phyloP scores from a whole-genome alignment of 805 yeast species.

The Jamesozyma jinghongensis region DNA sequence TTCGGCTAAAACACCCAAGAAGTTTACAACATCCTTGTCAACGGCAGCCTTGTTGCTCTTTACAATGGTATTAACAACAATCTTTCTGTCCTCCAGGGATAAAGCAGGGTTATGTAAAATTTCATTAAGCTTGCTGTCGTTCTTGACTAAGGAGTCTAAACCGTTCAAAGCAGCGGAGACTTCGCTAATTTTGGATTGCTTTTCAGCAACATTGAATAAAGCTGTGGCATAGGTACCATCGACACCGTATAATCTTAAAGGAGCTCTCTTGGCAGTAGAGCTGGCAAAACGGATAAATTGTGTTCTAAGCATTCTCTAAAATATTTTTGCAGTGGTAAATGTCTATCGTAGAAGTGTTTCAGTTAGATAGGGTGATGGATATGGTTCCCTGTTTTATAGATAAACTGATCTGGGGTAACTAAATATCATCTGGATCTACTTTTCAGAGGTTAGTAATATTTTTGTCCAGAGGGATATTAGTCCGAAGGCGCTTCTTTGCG shows the following conservation, averaged over 20 bases:
- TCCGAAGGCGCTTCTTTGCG: too few species aligned
- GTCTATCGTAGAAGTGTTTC: too few species aligned
- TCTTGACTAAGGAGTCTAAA: constrained; percentile 41
- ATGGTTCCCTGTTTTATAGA: too few species aligned
- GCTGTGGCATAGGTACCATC: constrained; percentile 98
- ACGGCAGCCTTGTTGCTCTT: constrained; percentile 35
- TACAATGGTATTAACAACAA: constrained; percentile 54
- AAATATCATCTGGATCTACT: too few species aligned
- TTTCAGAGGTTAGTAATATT: too few species aligned
- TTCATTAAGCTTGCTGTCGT: constrained; percentile 54
- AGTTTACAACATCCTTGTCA: constrained; percentile 59
- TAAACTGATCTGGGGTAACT: too few species aligned
- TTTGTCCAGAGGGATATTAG: too few species aligned
- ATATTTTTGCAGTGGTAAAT: too few species aligned
- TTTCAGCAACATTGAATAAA: constrained; percentile 70
- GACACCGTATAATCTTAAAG: constrained; percentile 87
- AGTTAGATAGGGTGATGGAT: too few species aligned
- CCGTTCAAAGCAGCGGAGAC: constrained; percentile 57
- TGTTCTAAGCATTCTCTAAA: constrained; percentile 3
- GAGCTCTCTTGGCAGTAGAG: constrained; percentile 51
- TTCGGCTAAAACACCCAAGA: constrained; percentile 79
- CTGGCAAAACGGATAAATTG: constrained; percentile 7
- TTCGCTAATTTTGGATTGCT: constrained; percentile 30
- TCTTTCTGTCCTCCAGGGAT: constrained; percentile 60
- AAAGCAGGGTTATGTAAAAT: constrained; percentile 78